A percentile compares a stretch with the other conserved stretches of the same genome.
Evolutionary conservation across 345 rosid species (phyloP).

Genomic region (Physaria fendleri): DNA sequence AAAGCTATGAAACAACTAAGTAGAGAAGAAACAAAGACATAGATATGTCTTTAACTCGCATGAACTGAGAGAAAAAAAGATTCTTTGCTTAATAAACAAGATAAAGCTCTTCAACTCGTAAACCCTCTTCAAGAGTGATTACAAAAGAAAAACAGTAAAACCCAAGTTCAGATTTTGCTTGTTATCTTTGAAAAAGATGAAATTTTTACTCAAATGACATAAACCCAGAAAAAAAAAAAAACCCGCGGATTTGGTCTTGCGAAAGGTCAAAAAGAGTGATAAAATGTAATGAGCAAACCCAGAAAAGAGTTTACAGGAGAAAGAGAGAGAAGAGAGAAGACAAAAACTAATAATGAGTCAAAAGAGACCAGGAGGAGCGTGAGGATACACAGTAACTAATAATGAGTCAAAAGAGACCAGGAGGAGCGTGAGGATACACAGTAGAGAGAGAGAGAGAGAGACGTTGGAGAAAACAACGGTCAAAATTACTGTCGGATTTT

Average conservation of each 20-base stretch:
- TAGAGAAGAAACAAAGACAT: too few relatives aligned
- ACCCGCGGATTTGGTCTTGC: slow-evolving; percentile 1
- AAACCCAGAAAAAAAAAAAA: not conserved
- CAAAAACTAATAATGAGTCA: not conserved
- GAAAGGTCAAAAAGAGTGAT: not conserved
- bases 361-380: slow-evolving; percentile 29
- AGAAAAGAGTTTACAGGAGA: not conserved
- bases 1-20: too few relatives aligned
- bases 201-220: slow-evolving; percentile 1
- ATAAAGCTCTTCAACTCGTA: too few relatives aligned
- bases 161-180: slow-evolving; percentile 4
- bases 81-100: too few relatives aligned
- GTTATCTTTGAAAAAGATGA: not conserved
- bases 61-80: too few relatives aligned
- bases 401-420: slow-evolving; percentile 17
- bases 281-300: not conserved
- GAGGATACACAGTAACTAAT: slow-evolving; percentile 19
- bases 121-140: too few relatives aligned
- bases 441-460: slow-evolving; percentile 22
- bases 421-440: slow-evolving; percentile 29
- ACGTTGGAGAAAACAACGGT: slow-evolving; percentile 36
- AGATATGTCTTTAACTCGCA: too few relatives aligned
- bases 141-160: too few relatives aligned
- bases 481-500: slow-evolving; percentile 28
- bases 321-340: slow-evolving; percentile 13